These are phyloP conservation scores for Silene latifolia DNA, from an alignment of 148 eudicot genomes.

Conservation along the genomic window DNA sequence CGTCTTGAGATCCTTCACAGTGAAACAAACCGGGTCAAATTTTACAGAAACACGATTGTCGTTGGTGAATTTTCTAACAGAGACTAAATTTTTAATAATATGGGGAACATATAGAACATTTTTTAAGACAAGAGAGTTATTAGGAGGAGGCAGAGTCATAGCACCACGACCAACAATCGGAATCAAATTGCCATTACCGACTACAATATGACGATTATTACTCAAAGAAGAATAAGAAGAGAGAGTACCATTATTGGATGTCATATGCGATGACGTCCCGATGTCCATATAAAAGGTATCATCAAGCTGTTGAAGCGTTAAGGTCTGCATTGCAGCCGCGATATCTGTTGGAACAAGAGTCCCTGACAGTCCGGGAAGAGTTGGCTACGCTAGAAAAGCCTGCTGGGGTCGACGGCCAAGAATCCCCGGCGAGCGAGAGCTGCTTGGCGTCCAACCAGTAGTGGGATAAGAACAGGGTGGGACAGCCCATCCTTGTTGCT, in stretches of 20 bases:
- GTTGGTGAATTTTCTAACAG: not conserved
- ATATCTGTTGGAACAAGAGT: not conserved
- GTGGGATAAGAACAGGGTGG: not conserved
- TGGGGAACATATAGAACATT: not conserved
- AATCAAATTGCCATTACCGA: too few species aligned
- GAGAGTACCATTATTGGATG: not conserved
- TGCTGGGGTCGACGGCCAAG: too few species aligned
- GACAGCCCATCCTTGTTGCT: too few species aligned
- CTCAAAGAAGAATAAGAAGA: too few species aligned
- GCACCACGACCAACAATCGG: not conserved
- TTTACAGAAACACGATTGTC: too few species aligned
- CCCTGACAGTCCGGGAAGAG: not conserved
- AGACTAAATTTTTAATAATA: too few species aligned
- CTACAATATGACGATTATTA: not conserved
- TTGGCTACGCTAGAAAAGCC: not conserved
- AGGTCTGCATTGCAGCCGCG: too few species aligned
- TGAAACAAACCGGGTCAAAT: too few species aligned
- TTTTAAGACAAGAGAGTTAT: not conserved
- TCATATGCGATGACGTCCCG: too few species aligned
- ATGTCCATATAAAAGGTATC: not conserved
- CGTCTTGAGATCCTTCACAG: too few species aligned
- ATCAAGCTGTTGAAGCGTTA: not conserved
- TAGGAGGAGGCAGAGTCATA: not conserved
- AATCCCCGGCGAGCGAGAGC: not conserved
- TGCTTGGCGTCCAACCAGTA: not conserved